Conservation (phyloP, 495 filamentous ascomycete genomes). For the Podospora sp. region DNA sequence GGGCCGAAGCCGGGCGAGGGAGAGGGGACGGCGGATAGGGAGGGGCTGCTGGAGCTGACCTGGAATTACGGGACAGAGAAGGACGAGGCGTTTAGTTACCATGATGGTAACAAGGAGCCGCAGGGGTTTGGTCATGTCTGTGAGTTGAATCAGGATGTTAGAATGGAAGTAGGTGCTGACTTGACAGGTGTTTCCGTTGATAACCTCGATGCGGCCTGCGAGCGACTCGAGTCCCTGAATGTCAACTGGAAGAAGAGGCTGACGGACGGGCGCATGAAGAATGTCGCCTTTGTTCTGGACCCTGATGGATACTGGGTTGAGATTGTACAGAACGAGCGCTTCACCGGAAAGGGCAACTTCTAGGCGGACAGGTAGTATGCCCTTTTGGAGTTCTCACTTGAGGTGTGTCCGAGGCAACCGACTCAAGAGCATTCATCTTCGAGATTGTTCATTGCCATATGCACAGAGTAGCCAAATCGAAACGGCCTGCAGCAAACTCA, state of each 20-base stretch:
- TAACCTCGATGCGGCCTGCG: conserved; percentile 80
- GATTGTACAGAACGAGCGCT: conserved; percentile 74
- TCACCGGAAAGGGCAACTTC: conserved; percentile 57
- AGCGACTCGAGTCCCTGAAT: conserved; percentile 76
- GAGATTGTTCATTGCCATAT: not conserved
- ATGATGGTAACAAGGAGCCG: conserved; percentile 87
- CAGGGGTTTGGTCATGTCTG: conserved; percentile 94
- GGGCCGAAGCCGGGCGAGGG: conserved; percentile 53
- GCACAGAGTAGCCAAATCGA: not conserved
- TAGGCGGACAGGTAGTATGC: conserved; percentile 24
- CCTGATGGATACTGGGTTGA: conserved; percentile 95
- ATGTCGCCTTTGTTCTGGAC: conserved; percentile 91
- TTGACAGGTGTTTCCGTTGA: conserved; percentile 78
- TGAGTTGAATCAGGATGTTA: conserved; percentile 39
- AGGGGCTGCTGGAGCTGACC: conserved; percentile 87
- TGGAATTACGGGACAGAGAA: conserved; percentile 99
- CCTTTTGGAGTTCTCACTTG: not conserved
- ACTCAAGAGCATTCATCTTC: not conserved
- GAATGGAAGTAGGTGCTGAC: conserved; percentile 27
- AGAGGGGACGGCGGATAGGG: conserved; percentile 62
- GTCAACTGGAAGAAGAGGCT: conserved; percentile 94
- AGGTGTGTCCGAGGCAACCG: not conserved
- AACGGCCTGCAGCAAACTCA: not conserved
- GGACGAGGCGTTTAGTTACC: conserved; percentile 79
- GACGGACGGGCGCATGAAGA: conserved; percentile 89